phyloP scores from a whole-genome alignment of 2,329 filamentous ascomycete genomes.

The Arachnomyces sp. region DNA sequence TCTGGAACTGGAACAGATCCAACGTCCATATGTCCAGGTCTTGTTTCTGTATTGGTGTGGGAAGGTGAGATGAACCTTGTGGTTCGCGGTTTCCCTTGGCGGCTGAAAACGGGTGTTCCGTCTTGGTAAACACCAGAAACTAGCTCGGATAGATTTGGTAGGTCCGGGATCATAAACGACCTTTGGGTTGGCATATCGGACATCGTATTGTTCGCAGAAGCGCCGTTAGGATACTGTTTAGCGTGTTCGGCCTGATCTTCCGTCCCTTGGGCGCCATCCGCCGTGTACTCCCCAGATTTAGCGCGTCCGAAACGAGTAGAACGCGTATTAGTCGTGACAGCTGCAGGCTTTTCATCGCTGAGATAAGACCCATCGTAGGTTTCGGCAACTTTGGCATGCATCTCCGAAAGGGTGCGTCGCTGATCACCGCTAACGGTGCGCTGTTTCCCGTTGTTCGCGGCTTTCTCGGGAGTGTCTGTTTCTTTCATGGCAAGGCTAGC shows the following conservation, averaged over 20 bases:
- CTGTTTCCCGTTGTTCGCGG: neutral
- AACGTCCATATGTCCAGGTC: constrained; percentile 37
- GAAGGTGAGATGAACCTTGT: constrained; percentile 48
- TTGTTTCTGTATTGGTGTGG: constrained; percentile 12
- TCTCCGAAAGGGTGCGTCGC: constrained; percentile 46
- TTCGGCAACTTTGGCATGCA: constrained; percentile 45
- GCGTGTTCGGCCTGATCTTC: constrained; percentile 17
- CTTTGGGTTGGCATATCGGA: constrained; percentile 46
- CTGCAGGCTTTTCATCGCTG: constrained; percentile 42
- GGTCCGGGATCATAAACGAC: constrained; percentile 54
- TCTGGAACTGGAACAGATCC: constrained; percentile 49
- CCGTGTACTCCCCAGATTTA: constrained; percentile 33
- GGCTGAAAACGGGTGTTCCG: constrained; percentile 49
- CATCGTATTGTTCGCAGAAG: constrained; percentile 17
- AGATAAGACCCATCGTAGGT: constrained; percentile 46
- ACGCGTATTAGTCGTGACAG: constrained; percentile 34
- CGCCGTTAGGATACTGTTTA: constrained; percentile 12
- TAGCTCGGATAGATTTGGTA: constrained; percentile 54
- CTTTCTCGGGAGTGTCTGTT: constrained; percentile 29
- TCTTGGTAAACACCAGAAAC: constrained; percentile 52
- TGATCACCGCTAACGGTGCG: constrained; percentile 27
- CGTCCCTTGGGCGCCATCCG: constrained; percentile 19
- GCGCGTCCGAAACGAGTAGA: constrained; percentile 48
- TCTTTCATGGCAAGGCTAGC: constrained; percentile 31
- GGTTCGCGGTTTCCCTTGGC: constrained; percentile 39